Conservation (phyloP, 2,329 filamentous ascomycete genomes). For the Cadophora sp. region DNA sequence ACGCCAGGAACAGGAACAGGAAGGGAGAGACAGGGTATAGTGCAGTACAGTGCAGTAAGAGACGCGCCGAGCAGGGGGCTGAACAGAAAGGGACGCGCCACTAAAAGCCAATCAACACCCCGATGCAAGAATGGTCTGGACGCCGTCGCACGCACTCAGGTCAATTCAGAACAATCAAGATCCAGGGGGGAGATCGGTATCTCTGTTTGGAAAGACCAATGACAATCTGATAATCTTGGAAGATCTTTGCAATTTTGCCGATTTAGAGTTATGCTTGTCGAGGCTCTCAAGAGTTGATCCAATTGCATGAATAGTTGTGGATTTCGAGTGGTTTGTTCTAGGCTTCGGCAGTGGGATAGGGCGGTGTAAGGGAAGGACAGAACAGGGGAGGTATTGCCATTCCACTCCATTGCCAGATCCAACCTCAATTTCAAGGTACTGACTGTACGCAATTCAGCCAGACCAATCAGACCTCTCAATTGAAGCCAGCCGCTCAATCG, state of each 20-base stretch:
- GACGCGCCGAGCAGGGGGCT: background rate
- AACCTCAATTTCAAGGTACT: background rate
- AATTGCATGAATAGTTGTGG: background rate
- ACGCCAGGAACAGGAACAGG: background rate
- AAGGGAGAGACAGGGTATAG: background rate
- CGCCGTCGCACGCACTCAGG: background rate
- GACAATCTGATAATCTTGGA: background rate
- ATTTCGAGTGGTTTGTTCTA: background rate
- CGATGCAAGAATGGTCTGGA: background rate
- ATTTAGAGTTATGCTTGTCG: background rate
- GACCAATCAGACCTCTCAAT: background rate
- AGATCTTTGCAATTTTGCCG: background rate
- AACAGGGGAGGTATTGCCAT: background rate
- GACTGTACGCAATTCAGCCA: background rate
- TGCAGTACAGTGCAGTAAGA: background rate
- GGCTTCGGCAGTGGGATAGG: constrained; percentile 8
- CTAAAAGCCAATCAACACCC: background rate
- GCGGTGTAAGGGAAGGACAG: background rate
- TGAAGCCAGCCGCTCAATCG: background rate
- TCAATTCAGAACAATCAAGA: constrained; percentile 1
- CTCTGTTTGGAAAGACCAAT: constrained; percentile 6
- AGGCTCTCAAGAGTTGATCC: background rate
- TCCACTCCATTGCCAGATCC: background rate
- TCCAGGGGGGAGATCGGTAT: background rate
- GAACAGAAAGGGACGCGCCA: constrained; percentile 3